Evolutionary conservation across 305 asterid genomes (phyloP).

Genomic region (Solanum hybrid): DNA sequence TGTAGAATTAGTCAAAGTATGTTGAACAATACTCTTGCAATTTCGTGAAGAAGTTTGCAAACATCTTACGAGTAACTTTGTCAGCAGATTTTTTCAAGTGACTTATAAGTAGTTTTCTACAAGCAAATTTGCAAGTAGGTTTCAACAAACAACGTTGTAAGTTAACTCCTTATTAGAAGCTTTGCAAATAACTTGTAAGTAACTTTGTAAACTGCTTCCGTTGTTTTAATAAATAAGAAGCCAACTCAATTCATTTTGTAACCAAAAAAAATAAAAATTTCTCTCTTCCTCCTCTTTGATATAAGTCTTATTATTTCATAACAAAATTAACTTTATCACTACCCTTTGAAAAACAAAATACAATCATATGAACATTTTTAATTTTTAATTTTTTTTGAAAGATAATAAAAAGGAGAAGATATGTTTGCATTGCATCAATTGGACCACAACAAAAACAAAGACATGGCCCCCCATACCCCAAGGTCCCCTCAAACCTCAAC

Average conservation of each 20-base stretch:
- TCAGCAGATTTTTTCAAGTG: too few species aligned
- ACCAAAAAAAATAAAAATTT: too few species aligned
- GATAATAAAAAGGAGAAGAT: not conserved
- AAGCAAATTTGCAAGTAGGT: not conserved
- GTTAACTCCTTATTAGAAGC: too few species aligned
- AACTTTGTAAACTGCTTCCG: too few species aligned
- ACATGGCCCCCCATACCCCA: not conserved
- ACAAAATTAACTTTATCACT: not conserved
- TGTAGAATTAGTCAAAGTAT: too few species aligned
- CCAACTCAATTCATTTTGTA: too few species aligned
- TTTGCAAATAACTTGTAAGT: too few species aligned
- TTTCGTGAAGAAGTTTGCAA: too few species aligned
- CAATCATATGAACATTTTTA: not conserved
- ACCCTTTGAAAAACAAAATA: not conserved
- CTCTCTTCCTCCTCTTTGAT: not conserved
- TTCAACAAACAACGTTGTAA: not conserved
- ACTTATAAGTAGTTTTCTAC: too few species aligned
- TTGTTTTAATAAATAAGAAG: too few species aligned
- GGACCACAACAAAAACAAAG: not conserved
- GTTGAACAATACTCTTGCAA: too few species aligned
- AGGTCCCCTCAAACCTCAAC: conserved; percentile 13
- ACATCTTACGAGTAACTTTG: too few species aligned
- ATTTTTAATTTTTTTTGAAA: not conserved
- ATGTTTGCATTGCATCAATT: not conserved
- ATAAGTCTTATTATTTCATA: not conserved